Base-by-base conservation (phyloP, 1,284 basidiomycete species). In the Cerioporus squamosus region DNA sequence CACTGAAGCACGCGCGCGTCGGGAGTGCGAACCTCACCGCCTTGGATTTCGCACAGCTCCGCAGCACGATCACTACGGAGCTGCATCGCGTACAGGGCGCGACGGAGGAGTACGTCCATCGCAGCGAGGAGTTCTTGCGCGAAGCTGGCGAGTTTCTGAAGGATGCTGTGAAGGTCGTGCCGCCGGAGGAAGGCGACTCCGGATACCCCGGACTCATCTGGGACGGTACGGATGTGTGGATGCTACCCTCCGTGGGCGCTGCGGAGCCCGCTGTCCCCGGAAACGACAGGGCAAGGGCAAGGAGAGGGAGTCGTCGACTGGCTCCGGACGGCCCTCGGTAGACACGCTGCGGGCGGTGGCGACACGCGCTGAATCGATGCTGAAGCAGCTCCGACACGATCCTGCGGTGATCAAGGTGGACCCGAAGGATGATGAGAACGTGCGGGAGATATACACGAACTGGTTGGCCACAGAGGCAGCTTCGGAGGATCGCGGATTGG, bases 81-180 rank as follows among this genome's bases (percentile, higher is more conserved):
- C 84, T 95, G 51, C 84, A 87, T 60, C 83, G 87, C 38, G 83
- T 91, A 26, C 88, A 90, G 66, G 90, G 83, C 17, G 80, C 88
- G 29, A 90, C 89, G 44, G 93, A 94, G 72, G 92, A 91, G 68
- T 90, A 94, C 63, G 90, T 90, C 15, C 86, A 88, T 64, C 88
- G 87, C 74, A 89, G 90, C 64, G 93, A 94, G 69, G 83, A 76
- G 18, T 72, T 93, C 42, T 72, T 96, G 29, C 81, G 85, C 43
- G 88, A 89, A 60, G 88, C 92, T 5, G 83, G 88, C 17, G 88
- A 88, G 55, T 91, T 87, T 55, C 73, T 94, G 31, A 85, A 86
- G 56, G 93, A 95, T 50, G 94, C 93, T 12, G 92, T 97, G 66
- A 93, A 93, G 71, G 88, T 97, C 51, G 80, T 97, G 9, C 95